Conservation (phyloP, 169 alveolate genomes). For the Ichthyophthirius multifiliis region DNA sequence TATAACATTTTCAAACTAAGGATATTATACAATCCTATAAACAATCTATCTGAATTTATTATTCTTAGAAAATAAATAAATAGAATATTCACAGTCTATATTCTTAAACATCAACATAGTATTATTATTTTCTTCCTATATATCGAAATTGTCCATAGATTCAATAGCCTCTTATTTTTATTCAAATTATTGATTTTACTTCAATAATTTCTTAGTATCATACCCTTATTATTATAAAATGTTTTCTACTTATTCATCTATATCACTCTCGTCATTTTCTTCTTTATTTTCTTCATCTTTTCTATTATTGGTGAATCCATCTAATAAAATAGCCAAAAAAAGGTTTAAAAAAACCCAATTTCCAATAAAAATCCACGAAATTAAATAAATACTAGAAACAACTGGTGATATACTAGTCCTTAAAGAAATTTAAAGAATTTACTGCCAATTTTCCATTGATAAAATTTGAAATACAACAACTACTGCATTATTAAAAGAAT, state of each 20-base stretch:
- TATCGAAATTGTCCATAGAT: constrained; percentile 35
- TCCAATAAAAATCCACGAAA: constrained; percentile 84
- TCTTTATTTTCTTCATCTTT: constrained; percentile 37
- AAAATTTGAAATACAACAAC: constrained; percentile 70
- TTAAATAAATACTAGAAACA: constrained; percentile 58
- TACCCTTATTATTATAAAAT: constrained; percentile 10
- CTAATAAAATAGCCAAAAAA: constrained; percentile 82
- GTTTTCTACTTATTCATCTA: background rate
- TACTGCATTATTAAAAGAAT: constrained; percentile 59
- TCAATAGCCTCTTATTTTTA: constrained; percentile 25
- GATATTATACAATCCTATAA: constrained; percentile 43
- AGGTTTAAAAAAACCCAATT: constrained; percentile 82
- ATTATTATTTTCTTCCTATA: constrained; percentile 9
- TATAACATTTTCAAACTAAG: constrained; percentile 64
- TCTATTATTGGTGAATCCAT: constrained; percentile 45
- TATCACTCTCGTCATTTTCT: background rate
- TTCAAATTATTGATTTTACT: background rate
- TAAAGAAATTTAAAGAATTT: background rate
- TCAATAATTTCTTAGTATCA: background rate
- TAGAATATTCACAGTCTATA: constrained; percentile 35
- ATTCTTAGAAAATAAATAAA: constrained; percentile 53
- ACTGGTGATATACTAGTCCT: constrained; percentile 15
- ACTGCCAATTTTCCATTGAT: constrained; percentile 80
- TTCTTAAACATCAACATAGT: background rate
- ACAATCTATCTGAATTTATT: constrained; percentile 55